phyloP scores from a whole-genome alignment of 352 stramenopile genomes.

The Phytophthora ramorum region DNA sequence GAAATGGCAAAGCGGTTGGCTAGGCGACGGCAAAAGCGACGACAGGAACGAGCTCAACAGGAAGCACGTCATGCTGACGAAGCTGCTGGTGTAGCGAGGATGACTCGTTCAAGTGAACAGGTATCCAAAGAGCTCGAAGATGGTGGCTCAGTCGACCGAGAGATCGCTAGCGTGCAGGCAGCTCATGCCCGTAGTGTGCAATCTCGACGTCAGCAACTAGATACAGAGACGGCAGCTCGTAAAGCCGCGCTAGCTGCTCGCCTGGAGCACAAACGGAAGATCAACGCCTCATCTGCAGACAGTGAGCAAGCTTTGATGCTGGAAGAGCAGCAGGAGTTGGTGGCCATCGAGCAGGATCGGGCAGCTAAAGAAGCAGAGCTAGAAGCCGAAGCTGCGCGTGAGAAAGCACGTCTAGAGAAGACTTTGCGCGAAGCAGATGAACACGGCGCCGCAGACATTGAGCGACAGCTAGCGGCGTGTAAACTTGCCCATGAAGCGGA shows the following conservation, averaged over 20 bases:
- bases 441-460: conserved; percentile 37
- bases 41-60: conserved; percentile 10
- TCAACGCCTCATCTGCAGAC: conserved; percentile 1
- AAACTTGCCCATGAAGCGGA: conserved; percentile 42
- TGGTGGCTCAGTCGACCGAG: conserved; percentile 30
- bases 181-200: conserved; percentile 38
- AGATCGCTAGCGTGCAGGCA: conserved; percentile 40
- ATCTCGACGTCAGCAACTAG: conserved; percentile 35
- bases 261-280: conserved; percentile 33
- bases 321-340: conserved; percentile 43
- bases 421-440: conserved; percentile 30
- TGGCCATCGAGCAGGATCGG: conserved; percentile 38
- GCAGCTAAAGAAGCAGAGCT: conserved; percentile 30
- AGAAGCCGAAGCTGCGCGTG: conserved; percentile 32
- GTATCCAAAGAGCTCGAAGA: conserved; percentile 7
- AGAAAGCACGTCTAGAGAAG: conserved; percentile 30
- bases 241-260: conserved; percentile 43
- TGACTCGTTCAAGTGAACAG: background rate
- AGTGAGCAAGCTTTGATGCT: conserved; percentile 22
- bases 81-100: background rate
- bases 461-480: conserved; percentile 42
- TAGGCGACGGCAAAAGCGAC: conserved; percentile 23
- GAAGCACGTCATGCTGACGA: background rate
- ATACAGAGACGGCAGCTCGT: conserved; percentile 36
- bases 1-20: conserved; percentile 29